Percentiles rank a stretch among this genome's conserved stretches.
phyloP scores from a whole-genome alignment of 345 rosid species.

The Aethionema arabicum region DNA sequence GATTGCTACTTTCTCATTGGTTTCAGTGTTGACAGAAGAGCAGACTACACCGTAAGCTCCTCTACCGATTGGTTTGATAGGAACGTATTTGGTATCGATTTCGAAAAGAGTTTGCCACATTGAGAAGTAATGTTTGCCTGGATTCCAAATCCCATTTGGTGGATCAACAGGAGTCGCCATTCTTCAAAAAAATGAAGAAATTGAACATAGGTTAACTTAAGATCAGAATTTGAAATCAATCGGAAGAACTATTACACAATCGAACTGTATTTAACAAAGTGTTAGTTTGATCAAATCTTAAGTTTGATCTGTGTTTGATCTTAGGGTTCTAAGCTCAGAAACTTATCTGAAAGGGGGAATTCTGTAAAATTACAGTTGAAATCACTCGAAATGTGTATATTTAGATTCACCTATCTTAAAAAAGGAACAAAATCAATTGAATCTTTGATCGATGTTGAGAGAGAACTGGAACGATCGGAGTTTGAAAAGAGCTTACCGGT shows the following conservation, averaged over 20 bases:
- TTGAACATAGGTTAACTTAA: not conserved
- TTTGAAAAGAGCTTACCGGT: constrained; percentile 20
- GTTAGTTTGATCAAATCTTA: not conserved
- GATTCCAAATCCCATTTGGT: constrained; percentile 58
- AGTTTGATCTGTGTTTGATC: constrained; percentile 6
- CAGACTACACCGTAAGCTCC: constrained; percentile 90
- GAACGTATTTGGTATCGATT: constrained; percentile 81
- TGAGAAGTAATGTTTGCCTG: constrained; percentile 77
- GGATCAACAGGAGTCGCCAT: constrained; percentile 94
- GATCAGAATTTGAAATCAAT: constrained; percentile 11
- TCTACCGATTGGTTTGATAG: constrained; percentile 82
- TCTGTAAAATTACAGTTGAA: not conserved
- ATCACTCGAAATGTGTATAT: constrained; percentile 7
- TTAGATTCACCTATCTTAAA: not conserved
- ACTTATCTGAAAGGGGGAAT: not conserved
- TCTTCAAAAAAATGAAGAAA: not conserved
- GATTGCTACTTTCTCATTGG: constrained; percentile 76
- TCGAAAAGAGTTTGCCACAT: constrained; percentile 94
- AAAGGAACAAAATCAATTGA: constrained; percentile 1
- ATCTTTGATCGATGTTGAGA: constrained; percentile 23
- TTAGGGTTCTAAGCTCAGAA: not conserved
- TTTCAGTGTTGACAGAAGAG: constrained; percentile 71
- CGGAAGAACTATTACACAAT: not conserved
- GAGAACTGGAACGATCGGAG: constrained; percentile 19
- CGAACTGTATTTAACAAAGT: not conserved